Base-by-base conservation (phyloP, 1,284 basidiomycete genomes). In the Microbotryomycetes sp. region DNA sequence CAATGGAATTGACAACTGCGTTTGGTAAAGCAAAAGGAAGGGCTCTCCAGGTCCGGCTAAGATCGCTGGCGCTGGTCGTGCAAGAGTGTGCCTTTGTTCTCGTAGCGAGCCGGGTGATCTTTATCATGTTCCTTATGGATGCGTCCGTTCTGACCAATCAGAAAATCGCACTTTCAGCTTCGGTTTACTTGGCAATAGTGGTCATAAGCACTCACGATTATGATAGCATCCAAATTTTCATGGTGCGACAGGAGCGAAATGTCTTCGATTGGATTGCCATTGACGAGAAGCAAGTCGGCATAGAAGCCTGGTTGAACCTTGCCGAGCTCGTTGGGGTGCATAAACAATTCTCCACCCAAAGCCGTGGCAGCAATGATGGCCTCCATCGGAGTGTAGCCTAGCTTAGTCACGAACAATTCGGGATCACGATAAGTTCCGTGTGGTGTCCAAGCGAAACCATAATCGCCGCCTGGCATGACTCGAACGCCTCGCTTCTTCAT, bases 351-450 rank as follows among this genome's bases (percentile, higher is more conserved):
- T 15, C 76, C 75, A 12, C 76, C 77, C n/a, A 73, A 56, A 0
- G 75, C 74, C 0, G 76, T 77, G 19, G 73, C 76, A 0, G 76
- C 72, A 25, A 77, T 31, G 47, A 77, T 77, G 3, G 74, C 73
- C 56, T 77, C 76, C 74, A 77, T 75, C 16, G 76, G 75, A 0
- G 75, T 71, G 54, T 67, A 76, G 22, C 63, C 76, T 28, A 77
- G 59, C 15, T 77, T 67, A 23, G 76, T 74, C 59, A 76, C 76
- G 51, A 76, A 77, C 48, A 76, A 70, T 54, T 76, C 76, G 23
- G 73, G 74, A 49, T 77, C 76, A 46, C 71, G 69, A 48, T 77
- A 77, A 2, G 76, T 75, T 64, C 75, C 76, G 49, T 76, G 76
- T 0, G 75, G 76, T 2, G 76, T 74, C 75, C 76, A 77, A 2